Conservation (phyloP, 1,284 basidiomycete genomes). For the Fomitopsis schrenkii region DNA sequence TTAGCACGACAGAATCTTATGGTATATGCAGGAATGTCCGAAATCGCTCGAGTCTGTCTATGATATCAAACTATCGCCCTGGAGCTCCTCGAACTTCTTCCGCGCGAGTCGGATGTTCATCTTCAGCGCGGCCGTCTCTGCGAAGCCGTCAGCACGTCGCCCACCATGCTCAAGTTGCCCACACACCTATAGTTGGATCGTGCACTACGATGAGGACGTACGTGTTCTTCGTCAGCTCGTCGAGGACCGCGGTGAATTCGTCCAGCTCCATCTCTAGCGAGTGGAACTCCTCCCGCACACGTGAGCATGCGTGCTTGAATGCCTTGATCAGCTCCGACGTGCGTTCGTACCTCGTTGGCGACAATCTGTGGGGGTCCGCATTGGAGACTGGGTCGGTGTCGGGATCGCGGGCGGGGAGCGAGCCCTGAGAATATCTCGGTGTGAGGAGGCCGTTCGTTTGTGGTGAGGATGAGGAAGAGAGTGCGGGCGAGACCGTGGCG, state of each 20-base stretch:
- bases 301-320: conserved; percentile 89
- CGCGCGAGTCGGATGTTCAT: conserved; percentile 82
- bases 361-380: conserved; percentile 47
- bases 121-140: conserved; percentile 81
- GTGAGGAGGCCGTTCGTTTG: conserved; percentile 16
- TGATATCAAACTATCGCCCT: conserved; percentile 53
- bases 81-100: conserved; percentile 79
- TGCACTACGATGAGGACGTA: conserved; percentile 90
- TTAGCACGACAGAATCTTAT: neutral
- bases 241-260: conserved; percentile 90
- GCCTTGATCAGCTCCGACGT: conserved; percentile 94
- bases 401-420: conserved; percentile 9
- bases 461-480: conserved; percentile 26
- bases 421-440: conserved; percentile 11
- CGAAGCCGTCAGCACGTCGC: neutral
- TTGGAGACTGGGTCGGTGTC: conserved; percentile 32
- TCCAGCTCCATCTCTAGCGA: conserved; percentile 78
- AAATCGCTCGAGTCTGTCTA: conserved; percentile 1
- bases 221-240: conserved; percentile 92
- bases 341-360: conserved; percentile 88
- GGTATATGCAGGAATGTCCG: neutral
- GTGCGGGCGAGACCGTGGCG: conserved; percentile 20
- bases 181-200: conserved; percentile 80
- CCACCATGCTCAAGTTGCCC: neutral
- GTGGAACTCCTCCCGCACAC: conserved; percentile 77